Evolutionary conservation across 2,329 filamentous ascomycete genomes (phyloP).

Genomic region (Rhexocercosporidium sp.): DNA sequence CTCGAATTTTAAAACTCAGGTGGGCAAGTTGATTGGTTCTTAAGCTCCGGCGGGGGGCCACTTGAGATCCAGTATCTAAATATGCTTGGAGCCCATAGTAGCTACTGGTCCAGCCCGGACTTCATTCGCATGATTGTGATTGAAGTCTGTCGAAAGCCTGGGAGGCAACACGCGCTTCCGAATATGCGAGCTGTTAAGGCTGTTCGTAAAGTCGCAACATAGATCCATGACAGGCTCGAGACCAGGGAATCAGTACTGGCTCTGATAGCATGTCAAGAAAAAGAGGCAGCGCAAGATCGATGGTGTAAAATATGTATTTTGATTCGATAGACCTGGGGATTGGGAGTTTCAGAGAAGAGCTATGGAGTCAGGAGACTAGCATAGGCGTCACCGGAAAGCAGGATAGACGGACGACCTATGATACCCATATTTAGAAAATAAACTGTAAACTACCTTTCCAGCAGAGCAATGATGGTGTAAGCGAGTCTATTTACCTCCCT

Average conservation of each 20-base stretch:
- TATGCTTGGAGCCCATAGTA: conserved; percentile 94
- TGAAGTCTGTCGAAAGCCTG: conserved; percentile 79
- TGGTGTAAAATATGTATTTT: too few relatives aligned
- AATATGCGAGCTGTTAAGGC: conserved; percentile 64
- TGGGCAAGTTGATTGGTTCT: conserved; percentile 90
- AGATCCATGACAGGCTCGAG: background rate
- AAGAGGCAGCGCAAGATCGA: background rate
- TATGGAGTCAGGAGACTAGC: background rate
- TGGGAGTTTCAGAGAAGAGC: background rate
- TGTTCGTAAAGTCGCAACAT: conserved; percentile 29
- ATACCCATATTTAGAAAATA: conserved; percentile 34
- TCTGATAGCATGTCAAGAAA: background rate
- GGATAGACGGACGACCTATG: conserved; percentile 21
- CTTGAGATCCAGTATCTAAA: conserved; percentile 96
- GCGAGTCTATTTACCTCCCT: background rate
- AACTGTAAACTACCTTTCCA: background rate
- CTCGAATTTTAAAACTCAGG: background rate
- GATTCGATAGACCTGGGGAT: background rate
- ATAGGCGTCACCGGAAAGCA: conserved; percentile 5
- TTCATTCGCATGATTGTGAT: conserved; percentile 90
- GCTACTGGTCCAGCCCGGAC: conserved; percentile 88
- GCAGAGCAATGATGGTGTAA: background rate
- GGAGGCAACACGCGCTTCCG: conserved; percentile 63
- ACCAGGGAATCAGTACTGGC: background rate
- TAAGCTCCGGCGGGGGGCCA: conserved; percentile 82